Conservation (phyloP, 2,329 filamentous ascomycete species). For the Exophiala alcalophila region DNA sequence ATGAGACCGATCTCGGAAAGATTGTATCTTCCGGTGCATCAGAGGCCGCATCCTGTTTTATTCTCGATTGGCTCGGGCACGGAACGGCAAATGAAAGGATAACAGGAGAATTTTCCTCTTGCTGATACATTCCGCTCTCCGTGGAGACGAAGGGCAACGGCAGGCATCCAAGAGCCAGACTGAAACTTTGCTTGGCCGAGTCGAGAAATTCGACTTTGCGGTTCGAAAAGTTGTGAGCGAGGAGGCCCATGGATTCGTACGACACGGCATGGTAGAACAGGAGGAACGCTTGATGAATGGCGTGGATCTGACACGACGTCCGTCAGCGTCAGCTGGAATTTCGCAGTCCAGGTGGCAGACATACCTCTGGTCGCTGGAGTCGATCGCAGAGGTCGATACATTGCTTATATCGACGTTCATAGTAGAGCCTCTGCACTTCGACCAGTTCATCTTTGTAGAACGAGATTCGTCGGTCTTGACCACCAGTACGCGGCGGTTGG, state of each 20-base stretch:
- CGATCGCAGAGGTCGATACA: constrained; percentile 25
- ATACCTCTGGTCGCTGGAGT: constrained; percentile 17
- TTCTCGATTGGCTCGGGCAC: too few relatives aligned
- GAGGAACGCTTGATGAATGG: constrained; percentile 27
- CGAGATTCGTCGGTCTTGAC: constrained; percentile 6
- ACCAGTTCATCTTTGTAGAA: constrained; percentile 20
- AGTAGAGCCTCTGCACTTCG: constrained; percentile 20
- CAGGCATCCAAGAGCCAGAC: constrained; percentile 17
- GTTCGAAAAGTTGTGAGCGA: constrained; percentile 28
- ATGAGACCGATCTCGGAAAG: constrained; percentile 4
- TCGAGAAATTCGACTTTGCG: constrained; percentile 27
- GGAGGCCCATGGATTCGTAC: constrained; percentile 28
- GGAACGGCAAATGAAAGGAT: not conserved
- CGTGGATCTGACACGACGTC: constrained; percentile 28
- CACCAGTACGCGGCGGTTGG: constrained; percentile 4
- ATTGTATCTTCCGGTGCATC: not conserved
- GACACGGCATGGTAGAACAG: constrained; percentile 29
- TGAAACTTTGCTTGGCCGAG: constrained; percentile 25
- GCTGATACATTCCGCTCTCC: constrained; percentile 14
- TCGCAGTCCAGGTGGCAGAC: not conserved
- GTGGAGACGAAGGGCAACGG: constrained; percentile 23
- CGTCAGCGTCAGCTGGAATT: too few relatives aligned
- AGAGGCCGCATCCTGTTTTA: too few relatives aligned
- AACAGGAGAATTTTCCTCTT: constrained; percentile 13
- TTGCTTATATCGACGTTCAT: constrained; percentile 24